Base-by-base conservation (phyloP, 1,139 yeast species). In the Wickerhamomyces sp. region DNA sequence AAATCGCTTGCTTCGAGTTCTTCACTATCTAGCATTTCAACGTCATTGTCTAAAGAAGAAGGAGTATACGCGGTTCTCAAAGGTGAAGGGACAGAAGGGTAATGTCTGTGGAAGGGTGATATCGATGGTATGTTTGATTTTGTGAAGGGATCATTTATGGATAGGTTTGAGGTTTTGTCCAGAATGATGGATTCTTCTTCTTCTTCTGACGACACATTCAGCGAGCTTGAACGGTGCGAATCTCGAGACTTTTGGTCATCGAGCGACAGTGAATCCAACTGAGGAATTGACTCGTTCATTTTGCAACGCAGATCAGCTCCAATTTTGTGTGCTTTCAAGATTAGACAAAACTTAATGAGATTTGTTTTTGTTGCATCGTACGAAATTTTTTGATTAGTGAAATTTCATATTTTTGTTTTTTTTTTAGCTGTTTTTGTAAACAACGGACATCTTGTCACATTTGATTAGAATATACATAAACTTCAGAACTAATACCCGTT, bases 1-100 rank as follows among this genome's bases (percentile, higher is more conserved):
- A 47, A 27, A 34, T 49, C 50, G 15, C 29, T 34, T 8, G 44
- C 48, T 6, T 45, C 48, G 13, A 34, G 26, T 34, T 36, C 32
- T 11, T n/a, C 14, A 6, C 11, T 14, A 36, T 29, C 39, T 7
- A 34, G 9, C 33, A 35, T 26, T 11, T 38, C 44, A 18, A 13
- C 32, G 4, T 36, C 44, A 34, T 30, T 29, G 31, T 33, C 35
- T 8, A 18, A 18, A 18, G 14, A 33, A 33, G n/a, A 10, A 29
- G 31, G 13, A 29, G 29, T 14, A 2, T 35, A 36, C 13, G 40
- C 14, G 9, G 35, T 23, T 32, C 40, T 38, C n/a, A 38, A 26
- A 6, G 40, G 40, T 14, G 40, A 38, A 7, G 40, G 35, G n/a
- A 13, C 32, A 7, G 35, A 6, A 13, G 40, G 40, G 33, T 23